Conservation (phyloP, 2,329 filamentous ascomycete genomes). For the Ophioceras dolichostomum region DNA sequence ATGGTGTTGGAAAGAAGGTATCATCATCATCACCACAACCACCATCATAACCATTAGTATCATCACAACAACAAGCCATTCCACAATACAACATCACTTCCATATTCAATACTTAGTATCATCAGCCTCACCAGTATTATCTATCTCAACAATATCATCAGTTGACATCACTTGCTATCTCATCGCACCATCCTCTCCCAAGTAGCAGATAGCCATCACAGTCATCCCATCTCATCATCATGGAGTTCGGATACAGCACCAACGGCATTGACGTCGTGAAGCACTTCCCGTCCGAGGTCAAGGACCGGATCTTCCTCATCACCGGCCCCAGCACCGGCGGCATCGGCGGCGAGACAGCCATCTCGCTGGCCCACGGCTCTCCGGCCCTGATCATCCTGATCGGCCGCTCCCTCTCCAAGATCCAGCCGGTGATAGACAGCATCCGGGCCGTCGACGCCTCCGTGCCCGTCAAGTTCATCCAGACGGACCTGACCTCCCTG, state of each 20-base stretch:
- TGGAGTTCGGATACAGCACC: background rate
- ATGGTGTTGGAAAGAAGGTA: too few relatives aligned
- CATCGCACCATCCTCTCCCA: too few relatives aligned
- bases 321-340: slow-evolving; percentile 7
- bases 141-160: too few relatives aligned
- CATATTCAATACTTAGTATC: too few relatives aligned
- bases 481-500: slow-evolving; percentile 23
- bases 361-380: slow-evolving; percentile 5
- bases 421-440: background rate
- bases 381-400: slow-evolving; percentile 8
- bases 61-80: too few relatives aligned
- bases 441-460: slow-evolving; percentile 13
- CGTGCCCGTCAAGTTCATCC: slow-evolving; percentile 13
- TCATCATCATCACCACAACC: too few relatives aligned
- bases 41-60: too few relatives aligned
- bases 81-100: too few relatives aligned
- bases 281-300: background rate
- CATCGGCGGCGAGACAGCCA: slow-evolving; percentile 6
- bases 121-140: too few relatives aligned
- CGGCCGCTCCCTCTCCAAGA: background rate
- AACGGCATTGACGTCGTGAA: background rate
- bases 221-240: background rate
- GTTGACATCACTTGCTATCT: too few relatives aligned
- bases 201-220: too few relatives aligned
- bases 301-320: slow-evolving; percentile 4